Percentiles rank a stretch among this genome's conserved stretches.
These are phyloP conservation scores for Cordyceps tenuipes DNA, from an alignment of 2,329 filamentous ascomycete species.

Conservation along the genomic window DNA sequence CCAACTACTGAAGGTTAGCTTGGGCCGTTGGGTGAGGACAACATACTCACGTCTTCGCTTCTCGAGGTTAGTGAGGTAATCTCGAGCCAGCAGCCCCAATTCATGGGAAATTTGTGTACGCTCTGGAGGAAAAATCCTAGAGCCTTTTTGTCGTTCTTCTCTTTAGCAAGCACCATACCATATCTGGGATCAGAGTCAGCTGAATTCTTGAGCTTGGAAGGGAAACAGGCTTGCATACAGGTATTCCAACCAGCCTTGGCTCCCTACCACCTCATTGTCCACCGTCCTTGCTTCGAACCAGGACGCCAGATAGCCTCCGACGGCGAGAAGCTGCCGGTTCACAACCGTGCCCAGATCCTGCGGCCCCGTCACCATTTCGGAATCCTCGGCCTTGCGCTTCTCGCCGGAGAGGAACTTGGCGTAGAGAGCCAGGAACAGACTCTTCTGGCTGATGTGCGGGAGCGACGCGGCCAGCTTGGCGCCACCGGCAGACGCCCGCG, in stretches of 20 bases:
- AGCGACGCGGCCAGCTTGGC: slow-evolving; percentile 16
- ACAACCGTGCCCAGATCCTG: slow-evolving; percentile 75
- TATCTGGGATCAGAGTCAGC: slow-evolving; percentile 46
- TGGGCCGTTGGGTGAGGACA: slow-evolving; percentile 17
- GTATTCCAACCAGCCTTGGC: slow-evolving; percentile 92
- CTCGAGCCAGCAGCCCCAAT: slow-evolving; percentile 97
- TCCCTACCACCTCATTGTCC: slow-evolving; percentile 50
- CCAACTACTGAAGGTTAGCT: slow-evolving; percentile 44
- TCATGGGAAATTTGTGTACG: slow-evolving; percentile 84
- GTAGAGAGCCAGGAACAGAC: slow-evolving; percentile 85
- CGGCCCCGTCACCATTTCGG: slow-evolving; percentile 93
- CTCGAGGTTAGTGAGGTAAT: slow-evolving; percentile 72
- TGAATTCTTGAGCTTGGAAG: no score
- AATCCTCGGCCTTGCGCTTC: slow-evolving; percentile 92
- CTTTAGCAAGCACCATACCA: slow-evolving; percentile 80
- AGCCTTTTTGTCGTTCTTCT: slow-evolving; percentile 80
- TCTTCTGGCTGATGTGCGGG: slow-evolving; percentile 72
- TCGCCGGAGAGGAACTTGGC: slow-evolving; percentile 89
- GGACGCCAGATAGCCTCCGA: slow-evolving; percentile 67
- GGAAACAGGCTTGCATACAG: slow-evolving; percentile 37
- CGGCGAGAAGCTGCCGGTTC: slow-evolving; percentile 74
- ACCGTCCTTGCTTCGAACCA: slow-evolving; percentile 65
- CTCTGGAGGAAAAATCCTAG: slow-evolving; percentile 82
- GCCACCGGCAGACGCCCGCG: slow-evolving; percentile 14
- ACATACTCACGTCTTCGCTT: slow-evolving; percentile 64